These are phyloP conservation scores for Verticillium albo-atrum DNA, from an alignment of 2,329 filamentous ascomycete species.

Conservation along the genomic window DNA sequence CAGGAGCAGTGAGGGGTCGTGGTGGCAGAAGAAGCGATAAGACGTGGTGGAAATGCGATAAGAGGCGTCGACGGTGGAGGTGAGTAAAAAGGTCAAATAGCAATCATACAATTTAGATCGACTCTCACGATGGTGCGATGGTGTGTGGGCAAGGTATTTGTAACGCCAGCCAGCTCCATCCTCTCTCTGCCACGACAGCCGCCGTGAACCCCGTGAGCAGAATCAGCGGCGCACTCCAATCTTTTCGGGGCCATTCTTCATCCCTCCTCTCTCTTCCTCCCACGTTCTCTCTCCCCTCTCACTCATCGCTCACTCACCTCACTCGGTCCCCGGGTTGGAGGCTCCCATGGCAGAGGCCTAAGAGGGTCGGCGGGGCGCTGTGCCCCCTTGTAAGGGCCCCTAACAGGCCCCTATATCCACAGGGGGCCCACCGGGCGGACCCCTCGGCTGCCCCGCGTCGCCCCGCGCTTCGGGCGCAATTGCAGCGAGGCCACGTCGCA, in stretches of 20 bases:
- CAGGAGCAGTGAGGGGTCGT: neutral
- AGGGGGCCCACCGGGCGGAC: neutral
- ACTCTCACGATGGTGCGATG: neutral
- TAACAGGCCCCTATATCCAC: neutral
- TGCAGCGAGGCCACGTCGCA: neutral
- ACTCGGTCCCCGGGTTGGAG: neutral
- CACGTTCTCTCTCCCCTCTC: neutral
- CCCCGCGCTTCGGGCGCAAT: slow-evolving; percentile 1
- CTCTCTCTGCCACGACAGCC: neutral
- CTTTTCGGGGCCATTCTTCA: neutral
- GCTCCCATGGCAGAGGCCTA: neutral
- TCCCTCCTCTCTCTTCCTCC: neutral
- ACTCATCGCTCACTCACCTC: neutral
- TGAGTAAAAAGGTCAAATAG: neutral
- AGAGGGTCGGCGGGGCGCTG: neutral
- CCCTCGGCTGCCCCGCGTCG: slow-evolving; percentile 1
- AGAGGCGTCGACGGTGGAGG: neutral
- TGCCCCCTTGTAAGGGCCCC: neutral
- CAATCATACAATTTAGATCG: neutral
- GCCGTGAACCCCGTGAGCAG: neutral
- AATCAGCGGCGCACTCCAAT: neutral
- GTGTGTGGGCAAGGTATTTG: neutral
- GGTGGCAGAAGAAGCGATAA: neutral
- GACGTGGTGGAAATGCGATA: neutral
- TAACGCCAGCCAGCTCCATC: neutral